Evolutionary conservation across 345 rosid genomes (phyloP).

Genomic region (Syzygium oleosum): DNA sequence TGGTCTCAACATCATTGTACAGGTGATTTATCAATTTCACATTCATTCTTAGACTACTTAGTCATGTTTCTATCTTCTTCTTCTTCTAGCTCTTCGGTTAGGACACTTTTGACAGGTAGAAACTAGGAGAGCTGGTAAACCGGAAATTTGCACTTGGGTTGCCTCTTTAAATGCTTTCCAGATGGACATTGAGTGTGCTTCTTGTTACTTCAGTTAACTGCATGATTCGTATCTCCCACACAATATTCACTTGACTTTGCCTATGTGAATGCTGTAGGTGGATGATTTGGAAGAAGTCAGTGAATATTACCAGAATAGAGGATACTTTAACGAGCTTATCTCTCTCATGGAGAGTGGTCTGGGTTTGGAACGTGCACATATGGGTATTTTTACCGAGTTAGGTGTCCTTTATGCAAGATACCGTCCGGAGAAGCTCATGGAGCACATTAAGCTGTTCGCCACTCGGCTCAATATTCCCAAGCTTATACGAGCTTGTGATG

Average conservation of each 20-base stretch:
- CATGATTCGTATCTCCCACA: background rate
- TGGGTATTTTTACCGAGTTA: conserved; percentile 96
- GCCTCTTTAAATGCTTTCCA: background rate
- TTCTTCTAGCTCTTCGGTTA: background rate
- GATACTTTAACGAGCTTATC: conserved; percentile 81
- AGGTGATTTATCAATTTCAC: conserved; percentile 30
- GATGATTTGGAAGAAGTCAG: conserved; percentile 96
- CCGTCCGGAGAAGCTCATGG: conserved; percentile 93
- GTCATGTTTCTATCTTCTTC: background rate
- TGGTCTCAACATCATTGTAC: conserved; percentile 89
- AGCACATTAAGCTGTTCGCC: conserved; percentile 84
- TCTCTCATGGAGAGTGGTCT: conserved; percentile 98
- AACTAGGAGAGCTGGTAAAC: background rate
- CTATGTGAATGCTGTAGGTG: conserved; percentile 35
- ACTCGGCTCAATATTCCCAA: conserved; percentile 95
- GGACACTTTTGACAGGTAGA: background rate
- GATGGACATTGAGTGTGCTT: background rate
- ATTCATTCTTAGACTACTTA: background rate
- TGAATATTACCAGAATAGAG: conserved; percentile 89
- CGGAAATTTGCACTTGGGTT: background rate
- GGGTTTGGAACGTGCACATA: conserved; percentile 95
- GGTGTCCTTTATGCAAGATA: conserved; percentile 98
- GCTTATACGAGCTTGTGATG: conserved; percentile 95
- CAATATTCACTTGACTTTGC: background rate
- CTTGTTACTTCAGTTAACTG: background rate